Conservation (phyloP, 202 grass and related monocot species). For the Musa balbisiana region DNA sequence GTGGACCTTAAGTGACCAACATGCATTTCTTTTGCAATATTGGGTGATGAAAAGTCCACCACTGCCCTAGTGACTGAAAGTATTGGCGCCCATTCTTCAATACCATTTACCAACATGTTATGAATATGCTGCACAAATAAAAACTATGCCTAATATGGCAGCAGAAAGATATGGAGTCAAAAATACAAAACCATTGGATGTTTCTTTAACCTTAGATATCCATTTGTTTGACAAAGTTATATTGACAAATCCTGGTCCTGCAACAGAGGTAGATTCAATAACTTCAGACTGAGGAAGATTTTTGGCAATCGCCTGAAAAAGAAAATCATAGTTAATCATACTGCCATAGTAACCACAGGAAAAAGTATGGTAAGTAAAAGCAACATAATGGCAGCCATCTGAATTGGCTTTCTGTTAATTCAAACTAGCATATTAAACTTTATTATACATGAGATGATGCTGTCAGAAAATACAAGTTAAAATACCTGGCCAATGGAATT, state of each 20-base stretch:
- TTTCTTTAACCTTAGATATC: conserved; percentile 60
- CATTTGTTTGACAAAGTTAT: conserved; percentile 71
- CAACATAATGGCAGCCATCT: background rate
- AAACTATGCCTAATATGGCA: background rate
- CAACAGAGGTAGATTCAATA: conserved; percentile 80
- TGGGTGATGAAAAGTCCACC: conserved; percentile 92
- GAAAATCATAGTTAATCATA: conserved; percentile 3
- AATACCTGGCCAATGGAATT: conserved; percentile 78
- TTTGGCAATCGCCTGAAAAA: conserved; percentile 59
- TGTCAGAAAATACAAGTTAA: background rate
- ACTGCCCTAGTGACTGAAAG: conserved; percentile 59
- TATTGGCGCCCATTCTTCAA: conserved; percentile 74
- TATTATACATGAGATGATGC: background rate
- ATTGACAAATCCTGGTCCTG: conserved; percentile 98
- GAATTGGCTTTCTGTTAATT: background rate
- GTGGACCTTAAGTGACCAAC: conserved; percentile 91
- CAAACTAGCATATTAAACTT: background rate
- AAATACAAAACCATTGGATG: background rate
- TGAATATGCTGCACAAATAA: conserved; percentile 59
- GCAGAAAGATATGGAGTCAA: background rate
- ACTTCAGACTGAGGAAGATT: conserved; percentile 77
- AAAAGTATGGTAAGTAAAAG: conserved; percentile 1
- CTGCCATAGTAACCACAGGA: conserved; percentile 11
- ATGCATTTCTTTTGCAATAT: conserved; percentile 99
- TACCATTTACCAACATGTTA: conserved; percentile 75